Evolutionary conservation across 306 rosid species (phyloP), one percentile per base, ranked within the genome.

Genomic region (barrel medic (Medicago truncatula)): DNA sequence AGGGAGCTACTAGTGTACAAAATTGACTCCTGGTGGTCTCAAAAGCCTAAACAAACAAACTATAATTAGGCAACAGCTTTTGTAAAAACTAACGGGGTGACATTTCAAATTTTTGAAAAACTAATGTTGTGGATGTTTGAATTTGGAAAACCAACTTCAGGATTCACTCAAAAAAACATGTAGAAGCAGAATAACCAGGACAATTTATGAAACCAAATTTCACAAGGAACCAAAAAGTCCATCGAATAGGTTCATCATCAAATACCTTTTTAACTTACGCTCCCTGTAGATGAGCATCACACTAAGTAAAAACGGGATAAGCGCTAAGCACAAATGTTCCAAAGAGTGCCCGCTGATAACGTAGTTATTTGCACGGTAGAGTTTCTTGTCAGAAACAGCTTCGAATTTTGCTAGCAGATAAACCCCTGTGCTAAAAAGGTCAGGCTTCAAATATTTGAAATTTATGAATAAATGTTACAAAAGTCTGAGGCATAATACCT

Each of bases 381-480:
- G 83, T 83, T 86, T 90, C 83, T n/a, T 78, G 78, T 88, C 93
- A 44, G 87, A 83, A 63, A 64, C 60, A 18, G 85, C 87, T 88
- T 85, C 88, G 72, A 88, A 83, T 83, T 88, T 90, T 74, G 91
- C 84, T 38, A 90, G 86, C 71, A 88, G 76, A 76, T 90, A 82
- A 65, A 85, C 63, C 50, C 92, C 91, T 88, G 89, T 41, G 47
- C 38, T 71, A 82, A 71, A 54, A 44, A 46, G 34, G 25, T 52
- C 70, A 63, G 64, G 77, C 39, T 40, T 70, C 40, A 11, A 54
- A 8, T 2, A 28, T 18, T 56, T 9, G 4, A 12, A 11, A 3
- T 56, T 9, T 28, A 3, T 56, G 20, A 20, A 4, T 23, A 16
- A 66, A 69, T 68, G 31, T 7, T 64, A 61, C 36, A 28, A 16